phyloP scores from a whole-genome alignment of 768 basidiomycete genomes.

The Mycena kentingensis region DNA sequence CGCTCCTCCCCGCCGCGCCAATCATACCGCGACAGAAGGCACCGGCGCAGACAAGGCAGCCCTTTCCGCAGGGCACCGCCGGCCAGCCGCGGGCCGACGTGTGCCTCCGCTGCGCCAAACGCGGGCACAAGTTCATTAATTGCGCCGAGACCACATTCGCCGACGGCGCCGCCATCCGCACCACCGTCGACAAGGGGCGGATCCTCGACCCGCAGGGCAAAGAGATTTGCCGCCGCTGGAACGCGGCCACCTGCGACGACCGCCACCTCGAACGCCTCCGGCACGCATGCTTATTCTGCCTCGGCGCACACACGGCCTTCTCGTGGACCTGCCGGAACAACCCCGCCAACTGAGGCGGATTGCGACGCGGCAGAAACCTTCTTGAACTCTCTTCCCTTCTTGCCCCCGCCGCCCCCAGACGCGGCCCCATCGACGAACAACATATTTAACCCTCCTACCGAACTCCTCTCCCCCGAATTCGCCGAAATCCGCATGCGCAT shows the following conservation, averaged over 20 bases:
- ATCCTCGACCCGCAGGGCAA: background rate
- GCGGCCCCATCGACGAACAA: no score
- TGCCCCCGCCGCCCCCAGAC: no score
- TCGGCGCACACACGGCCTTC: background rate
- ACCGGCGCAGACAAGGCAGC: background rate
- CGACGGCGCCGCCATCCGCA: background rate
- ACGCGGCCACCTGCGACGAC: background rate
- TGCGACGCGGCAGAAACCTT: no score
- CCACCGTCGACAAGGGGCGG: background rate
- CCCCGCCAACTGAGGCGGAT: background rate
- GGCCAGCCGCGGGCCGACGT: background rate
- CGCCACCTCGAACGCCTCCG: no score
- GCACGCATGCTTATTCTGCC: constrained; percentile 5
- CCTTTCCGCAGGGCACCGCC: background rate
- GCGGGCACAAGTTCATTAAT: background rate
- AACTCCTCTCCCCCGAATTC: background rate
- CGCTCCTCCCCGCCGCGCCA: no score
- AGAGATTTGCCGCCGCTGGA: background rate
- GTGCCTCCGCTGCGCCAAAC: background rate
- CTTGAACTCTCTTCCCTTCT: background rate
- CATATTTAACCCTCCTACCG: no score
- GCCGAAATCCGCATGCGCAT: background rate
- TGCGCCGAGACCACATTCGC: background rate
- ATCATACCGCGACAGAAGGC: no score
- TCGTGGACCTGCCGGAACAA: background rate